Percentiles rank a stretch among this genome's conserved stretches.
These are phyloP conservation scores for Solanum sejunctum DNA, from an alignment of 257 asterid genomes.

Conservation along the genomic window DNA sequence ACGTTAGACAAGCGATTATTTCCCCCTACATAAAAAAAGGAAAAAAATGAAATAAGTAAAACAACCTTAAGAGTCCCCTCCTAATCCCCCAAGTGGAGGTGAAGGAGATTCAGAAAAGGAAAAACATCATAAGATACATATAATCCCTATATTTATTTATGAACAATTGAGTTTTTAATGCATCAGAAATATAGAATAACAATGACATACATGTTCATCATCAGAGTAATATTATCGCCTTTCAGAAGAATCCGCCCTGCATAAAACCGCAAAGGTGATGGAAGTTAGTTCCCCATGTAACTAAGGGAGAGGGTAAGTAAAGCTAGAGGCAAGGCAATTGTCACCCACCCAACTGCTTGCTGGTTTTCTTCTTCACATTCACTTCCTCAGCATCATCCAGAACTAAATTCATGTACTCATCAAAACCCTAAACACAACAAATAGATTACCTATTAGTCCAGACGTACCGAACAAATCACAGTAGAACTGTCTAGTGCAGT, in stretches of 20 bases:
- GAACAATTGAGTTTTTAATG: not conserved
- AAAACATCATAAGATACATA: not conserved
- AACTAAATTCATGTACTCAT: slow-evolving; percentile 58
- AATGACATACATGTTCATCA: slow-evolving; percentile 32
- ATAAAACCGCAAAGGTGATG: not conserved
- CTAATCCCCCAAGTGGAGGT: not conserved
- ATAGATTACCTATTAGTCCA: not conserved
- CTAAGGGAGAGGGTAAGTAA: not conserved
- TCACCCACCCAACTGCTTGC: slow-evolving; percentile 25
- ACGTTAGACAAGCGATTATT: not conserved
- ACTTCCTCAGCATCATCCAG: slow-evolving; percentile 22
- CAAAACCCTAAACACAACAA: slow-evolving; percentile 19
- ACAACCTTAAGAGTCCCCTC: not conserved
- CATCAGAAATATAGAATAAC: not conserved
- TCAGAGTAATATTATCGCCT: slow-evolving; percentile 54
- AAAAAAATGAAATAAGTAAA: not conserved
- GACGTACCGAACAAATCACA: not conserved
- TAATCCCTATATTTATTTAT: not conserved
- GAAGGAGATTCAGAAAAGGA: not conserved
- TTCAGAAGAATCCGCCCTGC: slow-evolving; percentile 45
- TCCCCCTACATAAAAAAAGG: not conserved
- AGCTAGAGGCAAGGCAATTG: not conserved
- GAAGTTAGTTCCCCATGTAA: not conserved
- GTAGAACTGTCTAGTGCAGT: not conserved
- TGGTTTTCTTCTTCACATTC: slow-evolving; percentile 30